Base-by-base conservation (phyloP, 306 rosid genomes). In the Citrullus amarus region DNA sequence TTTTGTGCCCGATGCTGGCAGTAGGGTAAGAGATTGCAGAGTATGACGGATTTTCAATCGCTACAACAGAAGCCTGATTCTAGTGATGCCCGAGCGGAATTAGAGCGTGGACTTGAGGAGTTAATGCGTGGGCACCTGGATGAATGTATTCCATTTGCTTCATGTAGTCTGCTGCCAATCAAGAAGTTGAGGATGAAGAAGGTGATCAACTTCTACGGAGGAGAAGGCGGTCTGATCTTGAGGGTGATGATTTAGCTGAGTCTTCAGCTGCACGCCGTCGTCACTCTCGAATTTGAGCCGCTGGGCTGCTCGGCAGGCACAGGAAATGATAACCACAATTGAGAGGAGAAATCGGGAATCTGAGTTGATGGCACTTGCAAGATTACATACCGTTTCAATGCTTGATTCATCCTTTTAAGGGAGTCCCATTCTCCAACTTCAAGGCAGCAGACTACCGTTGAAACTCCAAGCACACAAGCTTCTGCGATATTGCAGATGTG, bases 251-350 rank as follows among this genome's bases (percentile, higher is more conserved):
- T 91, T 86, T 96, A 79, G 99, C 97, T 0, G 99, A 96, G 84
- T 96, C 99, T 0, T 96, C 99, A 0, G 99, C 97, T 56, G 93
- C 93, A 6, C 87, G 93, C 30, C 81, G 96, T 44, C 91, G 92
- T 76, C 99, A 96, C 81, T 96, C 99, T 0, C 85, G 96, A 78
- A 90, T 92, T 85, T 96, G 88, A 91, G 96, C 83, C 82, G 96
- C 63, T 93, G 98, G 99, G 99, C 99, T 78, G 99, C 98, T 1
- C 86, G 91, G 72, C 99, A 96, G 88, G 98, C 99, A 0, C 99
- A 96, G 85, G 99, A 96, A 87, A 96, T 96, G 99, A 96, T 96
- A n/a, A 93, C 97, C 8, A 91, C 99, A 0, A 96, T 96, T 76
- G 99, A 96, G 86, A 92, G 97, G 89, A 91, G 99, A 85, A 96